These are phyloP conservation scores for Podospora conica DNA, from an alignment of 495 filamentous ascomycete genomes.

Conservation along the genomic window DNA sequence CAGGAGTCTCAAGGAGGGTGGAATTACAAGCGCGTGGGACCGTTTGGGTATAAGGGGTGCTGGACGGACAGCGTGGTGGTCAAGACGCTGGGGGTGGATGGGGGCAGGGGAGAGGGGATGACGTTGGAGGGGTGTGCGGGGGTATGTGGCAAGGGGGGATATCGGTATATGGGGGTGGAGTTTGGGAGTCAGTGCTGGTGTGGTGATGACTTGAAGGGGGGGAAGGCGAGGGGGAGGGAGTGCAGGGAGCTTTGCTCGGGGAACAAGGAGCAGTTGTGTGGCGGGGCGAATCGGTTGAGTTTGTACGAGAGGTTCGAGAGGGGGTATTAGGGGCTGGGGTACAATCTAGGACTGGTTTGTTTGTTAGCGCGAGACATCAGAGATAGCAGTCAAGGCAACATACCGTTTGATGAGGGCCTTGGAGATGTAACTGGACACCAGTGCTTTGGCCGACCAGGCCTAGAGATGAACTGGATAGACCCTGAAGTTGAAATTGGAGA, in stretches of 20 bases:
- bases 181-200: conserved; percentile 1
- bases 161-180: background rate
- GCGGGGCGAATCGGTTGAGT: conserved; percentile 3
- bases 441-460: no score
- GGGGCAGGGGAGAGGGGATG: background rate
- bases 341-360: no score
- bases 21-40: background rate
- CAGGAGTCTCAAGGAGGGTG: background rate
- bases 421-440: no score
- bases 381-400: no score
- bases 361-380: no score
- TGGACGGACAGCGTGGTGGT: background rate
- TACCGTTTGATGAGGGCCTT: no score
- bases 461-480: no score
- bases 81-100: background rate
- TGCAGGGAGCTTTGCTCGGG: conserved; percentile 1
- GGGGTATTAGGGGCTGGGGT: background rate
- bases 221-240: background rate
- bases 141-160: background rate
- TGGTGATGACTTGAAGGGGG: conserved; percentile 1
- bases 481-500: no score
- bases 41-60: background rate
- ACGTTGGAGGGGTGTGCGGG: conserved; percentile 1
- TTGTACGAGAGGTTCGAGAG: background rate
- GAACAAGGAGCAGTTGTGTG: background rate